Base-by-base conservation (phyloP, 1,284 basidiomycete species). In the Rhodotorula mucilaginosa region DNA sequence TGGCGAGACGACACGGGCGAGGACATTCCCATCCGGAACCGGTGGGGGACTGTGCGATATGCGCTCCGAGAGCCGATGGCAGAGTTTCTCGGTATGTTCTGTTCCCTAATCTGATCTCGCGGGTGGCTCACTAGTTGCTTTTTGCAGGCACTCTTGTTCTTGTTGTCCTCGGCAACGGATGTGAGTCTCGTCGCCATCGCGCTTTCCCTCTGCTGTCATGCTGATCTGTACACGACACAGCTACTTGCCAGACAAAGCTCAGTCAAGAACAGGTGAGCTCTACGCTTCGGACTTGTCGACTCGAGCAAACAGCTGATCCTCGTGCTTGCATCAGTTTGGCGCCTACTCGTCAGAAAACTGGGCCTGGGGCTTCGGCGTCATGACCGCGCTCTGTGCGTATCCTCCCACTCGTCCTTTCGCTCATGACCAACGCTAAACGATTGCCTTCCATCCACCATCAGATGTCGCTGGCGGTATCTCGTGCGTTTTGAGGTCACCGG, bases 61-160 rank as follows among this genome's bases (percentile, higher is more conserved):
- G 69, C 65, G 5, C 54, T 76, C 8, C 59, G 77, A 8, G 77
- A 78, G 59, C 76, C 76, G n/a, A 57, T 75, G 26, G 77, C 77
- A 29, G 77, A 78, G 58, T 76, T 78, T 46, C 68, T 78, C 19
- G 77, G 63, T 64, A 69, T 5, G 56, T 51, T 0, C 16, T 21
- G 18, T 26, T 31, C 23, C 39, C 6, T 5, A 10, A 10, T n/a
- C 23, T 3, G 23, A 3, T 21, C 21, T 4, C 29, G 6, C 6
- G n/a, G n/a, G n/a, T n/a, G n/a, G 23, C 61, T 63, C 34, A 49
- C 56, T 3, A 0, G 46, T 3, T 10, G 59, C 46, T 48, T 1
- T n/a, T 49, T 23, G 19, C 54, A 64, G 63, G 67, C 8, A 71
- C 74, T 12, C 49, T 76, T 21, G 56, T 76, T 1, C 69, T 77